These are phyloP conservation scores for Jacaranda copaia DNA, from an alignment of 257 asterid species.

Conservation along the genomic window DNA sequence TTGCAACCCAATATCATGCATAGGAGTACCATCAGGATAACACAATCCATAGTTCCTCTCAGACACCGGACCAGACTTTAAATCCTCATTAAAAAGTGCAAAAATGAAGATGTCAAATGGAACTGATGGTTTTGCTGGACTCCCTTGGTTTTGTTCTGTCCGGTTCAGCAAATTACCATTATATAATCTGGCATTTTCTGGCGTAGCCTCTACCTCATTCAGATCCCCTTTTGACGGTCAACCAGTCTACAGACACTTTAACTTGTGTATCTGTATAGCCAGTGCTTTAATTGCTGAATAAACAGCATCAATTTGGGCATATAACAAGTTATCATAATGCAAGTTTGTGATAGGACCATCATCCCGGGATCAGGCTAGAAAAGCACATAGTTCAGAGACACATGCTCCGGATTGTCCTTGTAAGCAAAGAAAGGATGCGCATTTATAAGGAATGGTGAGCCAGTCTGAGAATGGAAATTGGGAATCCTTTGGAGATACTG, in stretches of 20 bases:
- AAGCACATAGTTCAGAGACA: conserved; percentile 69
- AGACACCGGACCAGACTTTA: conserved; percentile 85
- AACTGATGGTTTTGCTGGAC: conserved; percentile 75
- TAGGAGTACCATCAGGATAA: conserved; percentile 85
- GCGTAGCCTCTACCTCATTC: conserved; percentile 76
- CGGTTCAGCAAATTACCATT: conserved; percentile 69
- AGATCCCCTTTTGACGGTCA: conserved; percentile 94
- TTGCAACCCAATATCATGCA: conserved; percentile 70
- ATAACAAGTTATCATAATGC: conserved; percentile 87
- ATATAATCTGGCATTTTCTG: conserved; percentile 71
- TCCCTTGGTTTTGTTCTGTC: conserved; percentile 62
- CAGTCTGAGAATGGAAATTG: conserved; percentile 58
- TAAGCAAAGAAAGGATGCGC: conserved; percentile 95
- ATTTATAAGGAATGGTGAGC: conserved; percentile 80
- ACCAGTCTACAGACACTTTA: conserved; percentile 86
- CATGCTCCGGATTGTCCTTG: conserved; percentile 60
- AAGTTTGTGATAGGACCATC: conserved; percentile 65
- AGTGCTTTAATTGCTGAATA: conserved; percentile 65
- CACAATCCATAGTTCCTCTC: conserved; percentile 94
- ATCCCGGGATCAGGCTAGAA: conserved; percentile 78
- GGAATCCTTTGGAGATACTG: conserved; percentile 57
- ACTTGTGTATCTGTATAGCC: conserved; percentile 58
- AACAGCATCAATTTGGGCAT: conserved; percentile 91
- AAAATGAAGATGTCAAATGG: conserved; percentile 78
- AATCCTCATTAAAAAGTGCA: conserved; percentile 89